Base-by-base conservation (phyloP, 2,329 filamentous ascomycete genomes). In the Plectosphaerella sp. region DNA sequence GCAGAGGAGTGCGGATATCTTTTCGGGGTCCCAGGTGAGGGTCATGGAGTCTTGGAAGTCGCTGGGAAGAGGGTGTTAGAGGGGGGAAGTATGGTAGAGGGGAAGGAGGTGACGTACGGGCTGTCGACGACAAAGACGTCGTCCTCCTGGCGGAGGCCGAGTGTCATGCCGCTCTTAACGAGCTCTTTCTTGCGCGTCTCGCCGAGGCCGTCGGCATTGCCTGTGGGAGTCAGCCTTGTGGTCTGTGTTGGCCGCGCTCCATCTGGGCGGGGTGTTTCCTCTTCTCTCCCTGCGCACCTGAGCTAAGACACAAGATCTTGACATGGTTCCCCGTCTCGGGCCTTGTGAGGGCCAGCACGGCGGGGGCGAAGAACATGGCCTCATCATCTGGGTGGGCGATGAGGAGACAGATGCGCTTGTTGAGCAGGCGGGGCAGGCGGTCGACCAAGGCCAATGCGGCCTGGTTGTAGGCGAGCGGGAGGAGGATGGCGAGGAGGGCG, bases 331-430 rank as follows among this genome's bases (percentile, higher is more conserved):
- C 88, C 18, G 87, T 78, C 54, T 86, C 83, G 4, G 91, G 90
- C 14, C 82, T 78, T 16, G 91, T 93, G 53, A 99, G 80, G n/a
- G 89, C 85, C 61, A 95, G 79, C 14, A 97, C 78, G 1, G 91
- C 89, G 0, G 94, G 94, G 57, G 91, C 85, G 72, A 99, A 99
- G 78, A 99, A 99, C 94, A 99, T 99, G 69, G 93, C 94, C 75
- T 99, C 94, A 64, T 99, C 94, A 71, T 99, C 94, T 0, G 94
- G 94, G 72, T 99, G 94, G 20, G 94, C 94, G 64, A 99, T 97
- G 51, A 99, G 78, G 50, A 99, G 81, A 67, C 89, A 88, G 65
- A 99, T 91, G 64, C 89, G 85, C 78, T 96, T 95, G 74, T 90
- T 87, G 61, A 77, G 78, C 57, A 97, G 75, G 45, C 74, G 80